Base-by-base conservation (phyloP, 2,329 filamentous ascomycete genomes). In the Xylaria sp. region DNA sequence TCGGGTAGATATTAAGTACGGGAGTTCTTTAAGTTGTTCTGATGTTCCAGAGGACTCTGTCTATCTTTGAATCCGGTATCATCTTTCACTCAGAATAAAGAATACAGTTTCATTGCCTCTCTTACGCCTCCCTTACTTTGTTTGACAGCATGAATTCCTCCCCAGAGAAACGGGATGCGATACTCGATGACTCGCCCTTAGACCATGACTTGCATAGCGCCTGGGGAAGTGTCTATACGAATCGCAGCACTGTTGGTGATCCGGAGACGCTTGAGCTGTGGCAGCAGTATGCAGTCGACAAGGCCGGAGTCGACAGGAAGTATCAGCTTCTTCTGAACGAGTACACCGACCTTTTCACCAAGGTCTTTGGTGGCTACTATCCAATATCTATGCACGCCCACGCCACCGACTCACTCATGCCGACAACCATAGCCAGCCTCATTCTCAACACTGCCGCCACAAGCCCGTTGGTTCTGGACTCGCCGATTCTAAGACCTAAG, bases 201-300 rank as follows among this genome's bases (percentile, higher is more conserved):
- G 71, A 75, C 30, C 74, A 75, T 42, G 69, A 75, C 32, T 71
- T 75, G 36, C 73, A 75, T 24, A 75, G 69, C 7, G 71, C 68
- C 19, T 73, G 71, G 64, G 74, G 74, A n/a, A 71, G 68, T 53
- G 64, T 74, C 8, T 51, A 75, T 9, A 72, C 69, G 12, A 75
- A 64, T 36, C 70, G 71, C 8, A 73, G 72, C 24, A 70, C 74
- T 8, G 67, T 70, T 21, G 61, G 66, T 1, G 65, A 75, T 8
- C 67, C 68, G 7, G 61, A 66, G 21, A 68, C 64, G 0, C 69
- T 73, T 14, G 69, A 71, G 0, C 36, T 75, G 17, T 75, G 74
- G 74, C 61, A 68, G 30, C 64, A 75, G n/a, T 75, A 73, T 51
- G 65, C 74, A 7, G 68, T 65, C 36, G 70, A 75, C 11, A 72